These are phyloP conservation scores for Xylaria arbuscula DNA, from an alignment of 2,329 filamentous ascomycete genomes.

Conservation along the genomic window DNA sequence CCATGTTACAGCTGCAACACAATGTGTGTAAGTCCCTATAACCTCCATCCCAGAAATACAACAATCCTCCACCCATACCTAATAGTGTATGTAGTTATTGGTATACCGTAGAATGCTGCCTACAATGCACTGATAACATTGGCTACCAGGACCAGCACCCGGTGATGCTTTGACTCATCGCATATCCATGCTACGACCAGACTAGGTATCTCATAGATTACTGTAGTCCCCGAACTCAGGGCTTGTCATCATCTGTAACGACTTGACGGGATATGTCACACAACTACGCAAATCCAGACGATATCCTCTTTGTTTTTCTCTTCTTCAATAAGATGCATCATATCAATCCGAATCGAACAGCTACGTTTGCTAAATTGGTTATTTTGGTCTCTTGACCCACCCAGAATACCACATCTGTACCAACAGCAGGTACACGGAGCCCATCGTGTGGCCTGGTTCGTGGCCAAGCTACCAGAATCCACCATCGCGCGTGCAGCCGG, in stretches of 20 bases:
- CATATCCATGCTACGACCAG: neutral
- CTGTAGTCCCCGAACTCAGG: neutral
- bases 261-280: constrained; percentile 4
- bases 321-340: constrained; percentile 5
- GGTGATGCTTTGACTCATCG: constrained; percentile 21
- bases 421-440: constrained; percentile 9
- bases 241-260: neutral
- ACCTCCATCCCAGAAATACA: neutral
- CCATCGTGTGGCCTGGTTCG: constrained; percentile 21
- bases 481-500: constrained; percentile 34
- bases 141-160: neutral
- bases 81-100: neutral
- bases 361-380: neutral
- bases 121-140: neutral
- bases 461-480: constrained; percentile 30
- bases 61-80: neutral
- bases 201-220: neutral
- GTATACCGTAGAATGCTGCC: neutral
- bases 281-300: constrained; percentile 2
- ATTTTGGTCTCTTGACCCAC: constrained; percentile 18
- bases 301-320: neutral
- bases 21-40: neutral
- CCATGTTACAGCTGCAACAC: constrained; percentile 6
- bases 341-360: constrained; percentile 6
- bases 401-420: constrained; percentile 4